Evolutionary conservation across 768 basidiomycete species (phyloP).

Genomic region (Krasilnikovozyma curviuscula): DNA sequence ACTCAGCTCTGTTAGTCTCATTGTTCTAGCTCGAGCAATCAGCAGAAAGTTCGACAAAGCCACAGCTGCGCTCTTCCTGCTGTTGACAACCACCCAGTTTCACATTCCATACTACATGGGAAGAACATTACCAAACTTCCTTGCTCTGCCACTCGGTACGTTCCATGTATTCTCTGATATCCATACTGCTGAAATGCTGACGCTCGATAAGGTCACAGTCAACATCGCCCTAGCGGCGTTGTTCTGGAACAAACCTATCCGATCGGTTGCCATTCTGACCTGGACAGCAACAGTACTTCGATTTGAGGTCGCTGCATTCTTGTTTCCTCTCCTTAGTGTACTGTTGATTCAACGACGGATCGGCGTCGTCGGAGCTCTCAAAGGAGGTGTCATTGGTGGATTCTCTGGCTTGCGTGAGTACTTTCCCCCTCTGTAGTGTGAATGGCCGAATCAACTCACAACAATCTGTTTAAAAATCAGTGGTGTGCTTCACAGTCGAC

Average conservation of each 20-base stretch:
- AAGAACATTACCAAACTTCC: constrained; percentile 84
- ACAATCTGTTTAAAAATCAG: constrained; percentile 25
- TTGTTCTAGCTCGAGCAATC: constrained; percentile 44
- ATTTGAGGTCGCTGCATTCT: constrained; percentile 52
- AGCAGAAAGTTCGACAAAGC: constrained; percentile 42
- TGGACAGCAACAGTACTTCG: constrained; percentile 55
- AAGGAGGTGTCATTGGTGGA: constrained; percentile 17
- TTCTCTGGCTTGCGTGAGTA: constrained; percentile 16
- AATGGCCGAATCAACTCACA: neutral
- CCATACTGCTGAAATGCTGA: too few relatives aligned
- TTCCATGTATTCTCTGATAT: neutral
- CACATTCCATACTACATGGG: constrained; percentile 88
- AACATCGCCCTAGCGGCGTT: constrained; percentile 12
- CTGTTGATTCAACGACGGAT: constrained; percentile 24
- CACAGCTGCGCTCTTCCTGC: constrained; percentile 40
- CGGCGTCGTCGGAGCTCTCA: constrained; percentile 23
- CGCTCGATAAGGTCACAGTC: constrained; percentile 1
- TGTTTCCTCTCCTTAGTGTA: constrained; percentile 35
- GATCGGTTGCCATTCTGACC: constrained; percentile 44
- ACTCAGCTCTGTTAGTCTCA: constrained; percentile 43
- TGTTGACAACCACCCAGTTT: constrained; percentile 67
- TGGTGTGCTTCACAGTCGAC: constrained; percentile 46
- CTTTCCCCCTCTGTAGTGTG: neutral
- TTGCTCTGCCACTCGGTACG: constrained; percentile 58
- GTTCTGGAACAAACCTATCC: too few relatives aligned